phyloP scores from a whole-genome alignment of 495 filamentous ascomycete species.

The Elasticomyces elasticus region DNA sequence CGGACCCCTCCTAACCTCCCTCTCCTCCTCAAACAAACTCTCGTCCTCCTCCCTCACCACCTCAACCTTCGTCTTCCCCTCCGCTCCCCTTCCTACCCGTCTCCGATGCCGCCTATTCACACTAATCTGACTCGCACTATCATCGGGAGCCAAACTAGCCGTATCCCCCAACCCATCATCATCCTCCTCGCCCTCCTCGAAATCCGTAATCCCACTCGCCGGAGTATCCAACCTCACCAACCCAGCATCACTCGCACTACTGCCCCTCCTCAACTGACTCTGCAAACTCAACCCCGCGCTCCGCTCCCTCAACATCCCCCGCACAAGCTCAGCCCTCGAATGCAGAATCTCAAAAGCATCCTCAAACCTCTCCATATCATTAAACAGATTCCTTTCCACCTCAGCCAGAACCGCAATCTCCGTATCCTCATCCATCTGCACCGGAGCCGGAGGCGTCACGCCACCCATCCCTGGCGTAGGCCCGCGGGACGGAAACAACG shows the following conservation, averaged over 20 bases:
- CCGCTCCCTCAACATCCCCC: constrained; percentile 66
- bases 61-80: constrained; percentile 54
- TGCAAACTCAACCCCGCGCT: constrained; percentile 69
- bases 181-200: constrained; percentile 15
- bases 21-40: constrained; percentile 22
- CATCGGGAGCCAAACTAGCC: constrained; percentile 55
- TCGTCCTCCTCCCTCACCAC: constrained; percentile 78
- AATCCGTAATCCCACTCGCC: constrained; percentile 24
- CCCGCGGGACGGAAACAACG: constrained; percentile 15
- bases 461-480: constrained; percentile 30
- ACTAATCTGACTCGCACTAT: constrained; percentile 78
- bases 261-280: constrained; percentile 58
- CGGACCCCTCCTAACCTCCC: neutral
- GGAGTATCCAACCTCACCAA: constrained; percentile 49
- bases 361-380: constrained; percentile 87
- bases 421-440: constrained; percentile 86
- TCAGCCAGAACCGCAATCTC: constrained; percentile 84
- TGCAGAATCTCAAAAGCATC: constrained; percentile 93
- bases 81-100: constrained; percentile 58
- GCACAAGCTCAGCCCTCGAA: constrained; percentile 68
- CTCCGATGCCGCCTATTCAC: constrained; percentile 60
- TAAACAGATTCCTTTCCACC: constrained; percentile 86
- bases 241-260: constrained; percentile 20
- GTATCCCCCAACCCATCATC: constrained; percentile 25
- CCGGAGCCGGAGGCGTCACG: constrained; percentile 39